These are phyloP conservation scores for Aspergillus ellipticus DNA, from an alignment of 495 filamentous ascomycete genomes.

Conservation along the genomic window DNA sequence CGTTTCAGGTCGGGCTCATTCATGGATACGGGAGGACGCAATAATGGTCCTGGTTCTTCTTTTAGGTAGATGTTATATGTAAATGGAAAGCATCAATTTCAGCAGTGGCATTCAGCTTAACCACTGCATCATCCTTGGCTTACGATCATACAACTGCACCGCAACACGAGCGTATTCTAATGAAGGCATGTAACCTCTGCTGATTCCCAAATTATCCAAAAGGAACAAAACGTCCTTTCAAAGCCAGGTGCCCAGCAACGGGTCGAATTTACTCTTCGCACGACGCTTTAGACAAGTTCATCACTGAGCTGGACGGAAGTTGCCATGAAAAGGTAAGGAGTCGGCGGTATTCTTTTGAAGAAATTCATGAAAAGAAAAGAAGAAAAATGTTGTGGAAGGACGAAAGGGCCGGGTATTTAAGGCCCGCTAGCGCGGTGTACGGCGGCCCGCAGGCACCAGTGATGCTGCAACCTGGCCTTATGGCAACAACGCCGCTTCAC, in stretches of 20 bases:
- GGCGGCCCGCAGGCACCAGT: constrained; percentile 31
- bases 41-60: constrained; percentile 8
- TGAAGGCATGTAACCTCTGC: constrained; percentile 62
- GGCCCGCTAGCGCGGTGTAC: constrained; percentile 28
- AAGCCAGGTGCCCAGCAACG: constrained; percentile 77
- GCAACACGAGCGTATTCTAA: not conserved
- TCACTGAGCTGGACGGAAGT: constrained; percentile 44
- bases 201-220: constrained; percentile 72
- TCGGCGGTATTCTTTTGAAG: constrained; percentile 44
- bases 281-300: constrained; percentile 65
- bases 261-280: constrained; percentile 60
- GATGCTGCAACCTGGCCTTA: constrained; percentile 51
- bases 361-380: constrained; percentile 32
- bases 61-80: constrained; percentile 8
- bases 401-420: constrained; percentile 31
- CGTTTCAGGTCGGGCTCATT: constrained; percentile 16
- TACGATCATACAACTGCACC: not conserved
- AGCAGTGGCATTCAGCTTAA: not conserved
- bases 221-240: constrained; percentile 64
- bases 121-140: not conserved
- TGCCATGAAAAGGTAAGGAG: constrained; percentile 30
- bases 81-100: not conserved
- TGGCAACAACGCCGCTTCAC: constrained; percentile 31
- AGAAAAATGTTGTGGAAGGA: constrained; percentile 20
- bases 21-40: constrained; percentile 7